Evolutionary conservation across 345 rosid genomes (phyloP).

Genomic region (Murraya paniculata): DNA sequence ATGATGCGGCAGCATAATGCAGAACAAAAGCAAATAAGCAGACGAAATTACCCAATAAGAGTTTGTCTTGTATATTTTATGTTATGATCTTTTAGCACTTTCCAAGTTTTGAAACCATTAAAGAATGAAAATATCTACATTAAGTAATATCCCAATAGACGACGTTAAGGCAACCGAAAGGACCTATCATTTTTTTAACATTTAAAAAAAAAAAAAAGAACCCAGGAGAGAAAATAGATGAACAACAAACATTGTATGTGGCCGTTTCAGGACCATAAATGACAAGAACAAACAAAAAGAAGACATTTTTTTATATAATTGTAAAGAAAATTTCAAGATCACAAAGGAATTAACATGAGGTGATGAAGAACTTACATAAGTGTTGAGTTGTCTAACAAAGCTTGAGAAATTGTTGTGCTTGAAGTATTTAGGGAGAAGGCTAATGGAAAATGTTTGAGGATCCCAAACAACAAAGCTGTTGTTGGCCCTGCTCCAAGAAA

Average conservation of each 20-base stretch:
- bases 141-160: constrained; percentile 14
- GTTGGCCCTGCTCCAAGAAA: constrained; percentile 69
- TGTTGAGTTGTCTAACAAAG: constrained; percentile 78
- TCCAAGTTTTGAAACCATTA: constrained; percentile 9
- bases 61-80: not conserved
- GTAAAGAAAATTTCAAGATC: not conserved
- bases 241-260: not conserved
- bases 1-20: not conserved
- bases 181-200: not conserved
- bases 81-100: constrained; percentile 10
- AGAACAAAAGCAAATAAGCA: not conserved
- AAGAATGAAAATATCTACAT: constrained; percentile 20
- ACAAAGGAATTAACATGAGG: not conserved
- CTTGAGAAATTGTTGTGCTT: constrained; percentile 86
- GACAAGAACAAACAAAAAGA: not conserved
- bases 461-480: constrained; percentile 77
- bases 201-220: not conserved
- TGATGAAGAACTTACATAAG: constrained; percentile 51
- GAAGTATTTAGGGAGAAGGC: constrained; percentile 61
- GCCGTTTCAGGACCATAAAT: not conserved
- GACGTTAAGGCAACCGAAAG: not conserved
- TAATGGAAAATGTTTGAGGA: constrained; percentile 53
- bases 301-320: not conserved
- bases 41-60: not conserved
- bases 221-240: not conserved